Base-by-base conservation (phyloP, 2,329 filamentous ascomycete genomes). In the Coniosporium tulheliwenetii region DNA sequence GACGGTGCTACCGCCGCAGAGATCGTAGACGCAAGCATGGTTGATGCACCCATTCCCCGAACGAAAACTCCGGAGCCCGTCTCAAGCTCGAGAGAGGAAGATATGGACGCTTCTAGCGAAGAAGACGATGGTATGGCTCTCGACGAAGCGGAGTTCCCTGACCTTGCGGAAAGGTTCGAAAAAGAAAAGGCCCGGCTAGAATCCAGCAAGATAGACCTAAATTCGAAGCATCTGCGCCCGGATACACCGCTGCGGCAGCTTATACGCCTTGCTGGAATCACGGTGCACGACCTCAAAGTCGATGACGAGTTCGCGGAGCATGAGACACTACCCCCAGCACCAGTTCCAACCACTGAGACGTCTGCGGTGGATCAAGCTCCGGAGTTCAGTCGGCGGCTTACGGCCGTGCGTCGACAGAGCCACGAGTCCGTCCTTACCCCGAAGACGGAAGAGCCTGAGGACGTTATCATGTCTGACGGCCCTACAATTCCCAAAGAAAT, bases 51-150 rank as follows among this genome's bases (percentile, higher is more conserved):
- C 7, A 26, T 7, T 7, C 7, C 19, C 7, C 19, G 7, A 26
- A 26, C 19, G 19, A 26, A 26, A 26, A 26, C 19, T 26, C 19
- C 19, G 7, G 19, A 26, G 19, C 19, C 19, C 19, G 19, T 7
- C 7, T 26, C 19, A 26, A 26, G 19, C 19, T 26, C 19, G 7
- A 26, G 19, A 26, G 7, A 26, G 19, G 19, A 26, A 7, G 19
- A 26, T 26, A 26, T 26, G 19, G 19, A 26, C 19, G 19, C 3
- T 26, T 4, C 19, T 26, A 64, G 63, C 39, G 66, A 64, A 15
- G 58, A 60, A 35, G 65, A 69, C 14, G 65, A 69, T 39, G 64
- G 64, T 38, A 53, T 66, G 40, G 64, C 67, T 45, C 53, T 65
- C 9, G 61, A 63, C 30, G 64, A 69, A 43, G 63, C 54, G 30